Evolutionary conservation across 169 alveolate genomes (phyloP).

Genomic region (Plasmodium gonderi): DNA sequence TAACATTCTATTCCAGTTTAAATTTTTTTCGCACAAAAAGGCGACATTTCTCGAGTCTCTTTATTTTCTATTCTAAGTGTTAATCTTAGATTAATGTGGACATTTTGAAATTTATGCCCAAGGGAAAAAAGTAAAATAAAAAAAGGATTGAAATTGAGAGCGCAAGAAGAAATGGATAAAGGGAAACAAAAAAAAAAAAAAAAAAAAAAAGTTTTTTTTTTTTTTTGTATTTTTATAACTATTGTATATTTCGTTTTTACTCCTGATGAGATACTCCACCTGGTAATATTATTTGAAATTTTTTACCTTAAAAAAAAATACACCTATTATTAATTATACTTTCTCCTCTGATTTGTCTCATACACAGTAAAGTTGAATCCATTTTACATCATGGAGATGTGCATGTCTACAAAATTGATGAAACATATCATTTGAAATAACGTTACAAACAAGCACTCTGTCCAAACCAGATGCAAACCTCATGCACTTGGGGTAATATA

Average conservation of each 20-base stretch:
- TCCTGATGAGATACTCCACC: neutral
- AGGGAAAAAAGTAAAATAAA: too few relatives aligned
- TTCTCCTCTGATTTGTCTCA: neutral
- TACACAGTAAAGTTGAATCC: neutral
- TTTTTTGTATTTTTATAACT: neutral
- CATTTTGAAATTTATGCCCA: too few relatives aligned
- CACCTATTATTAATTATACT: neutral
- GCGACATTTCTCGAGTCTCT: neutral
- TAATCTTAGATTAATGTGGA: neutral
- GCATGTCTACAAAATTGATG: neutral
- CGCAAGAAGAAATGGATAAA: neutral
- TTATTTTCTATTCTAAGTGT: neutral
- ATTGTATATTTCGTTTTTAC: neutral
- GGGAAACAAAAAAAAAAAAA: neutral
- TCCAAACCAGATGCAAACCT: neutral
- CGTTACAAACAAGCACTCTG: neutral
- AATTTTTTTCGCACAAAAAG: constrained; percentile 11
- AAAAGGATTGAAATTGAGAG: too few relatives aligned
- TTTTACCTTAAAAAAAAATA: neutral
- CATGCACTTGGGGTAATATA: neutral
- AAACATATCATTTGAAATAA: neutral
- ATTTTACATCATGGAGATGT: neutral
- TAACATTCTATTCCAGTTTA: neutral
- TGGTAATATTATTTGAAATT: neutral
- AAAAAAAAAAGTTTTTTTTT: too few relatives aligned